Evolutionary conservation across 306 rosid genomes (phyloP).

Genomic region (Mucuna pruriens): DNA sequence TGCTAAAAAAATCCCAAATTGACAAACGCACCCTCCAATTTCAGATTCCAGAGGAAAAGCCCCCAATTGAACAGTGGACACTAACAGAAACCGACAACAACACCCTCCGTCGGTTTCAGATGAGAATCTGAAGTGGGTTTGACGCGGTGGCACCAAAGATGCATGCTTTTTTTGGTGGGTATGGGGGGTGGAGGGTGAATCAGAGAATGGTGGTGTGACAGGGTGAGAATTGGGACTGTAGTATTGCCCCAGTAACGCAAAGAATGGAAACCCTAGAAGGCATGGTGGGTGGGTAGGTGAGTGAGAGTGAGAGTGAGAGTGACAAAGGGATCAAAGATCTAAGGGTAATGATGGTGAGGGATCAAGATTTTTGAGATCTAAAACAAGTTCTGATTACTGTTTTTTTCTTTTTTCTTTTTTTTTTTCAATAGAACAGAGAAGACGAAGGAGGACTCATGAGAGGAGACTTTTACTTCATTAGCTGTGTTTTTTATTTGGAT

Average conservation of each 20-base stretch:
- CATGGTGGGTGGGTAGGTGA: constrained; percentile 40
- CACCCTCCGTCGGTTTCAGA: constrained; percentile 6
- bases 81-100: neutral
- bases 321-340: neutral
- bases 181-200: neutral
- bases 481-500: neutral
- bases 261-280: constrained; percentile 39
- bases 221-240: constrained; percentile 16
- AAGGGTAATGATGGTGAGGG: neutral
- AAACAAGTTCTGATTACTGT: neutral
- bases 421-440: neutral
- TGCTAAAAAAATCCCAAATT: constrained; percentile 16
- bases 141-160: constrained; percentile 1
- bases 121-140: constrained; percentile 15
- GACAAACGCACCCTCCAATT: constrained; percentile 27
- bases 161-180: neutral
- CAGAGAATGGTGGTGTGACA: constrained; percentile 1
- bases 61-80: constrained; percentile 4
- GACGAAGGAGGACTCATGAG: neutral
- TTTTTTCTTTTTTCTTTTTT: too few species aligned
- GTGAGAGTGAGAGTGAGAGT: constrained; percentile 4
- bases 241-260: constrained; percentile 32
- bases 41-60: neutral
- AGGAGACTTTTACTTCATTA: neutral
- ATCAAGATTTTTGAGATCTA: constrained; percentile 36